These are phyloP conservation scores for Pichia scutulata DNA, from an alignment of 805 yeast species.

Conservation along the genomic window DNA sequence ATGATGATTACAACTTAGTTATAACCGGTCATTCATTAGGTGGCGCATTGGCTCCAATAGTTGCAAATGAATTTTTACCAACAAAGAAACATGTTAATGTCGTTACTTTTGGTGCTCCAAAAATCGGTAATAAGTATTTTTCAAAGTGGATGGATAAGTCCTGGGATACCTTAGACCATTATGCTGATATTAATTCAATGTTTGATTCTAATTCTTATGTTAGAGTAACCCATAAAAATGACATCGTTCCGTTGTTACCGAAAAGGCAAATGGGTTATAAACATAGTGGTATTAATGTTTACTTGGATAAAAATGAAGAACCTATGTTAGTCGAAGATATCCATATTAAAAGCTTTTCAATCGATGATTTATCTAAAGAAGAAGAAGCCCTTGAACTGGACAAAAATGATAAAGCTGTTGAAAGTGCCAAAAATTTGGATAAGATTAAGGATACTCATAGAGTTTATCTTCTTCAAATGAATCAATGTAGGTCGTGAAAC, in stretches of 20 bases:
- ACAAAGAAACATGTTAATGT: constrained; percentile 49
- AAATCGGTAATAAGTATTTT: constrained; percentile 48
- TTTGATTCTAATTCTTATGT: constrained; percentile 32
- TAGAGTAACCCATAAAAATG: constrained; percentile 51
- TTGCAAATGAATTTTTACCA: constrained; percentile 53
- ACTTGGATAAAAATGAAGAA: constrained; percentile 30
- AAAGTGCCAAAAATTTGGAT: neutral
- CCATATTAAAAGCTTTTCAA: neutral
- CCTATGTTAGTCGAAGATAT: constrained; percentile 21
- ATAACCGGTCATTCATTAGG: constrained; percentile 65
- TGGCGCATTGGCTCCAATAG: constrained; percentile 58
- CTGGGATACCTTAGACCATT: constrained; percentile 30
- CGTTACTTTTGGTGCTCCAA: constrained; percentile 57
- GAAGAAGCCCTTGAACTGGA: neutral
- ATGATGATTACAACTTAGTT: constrained; percentile 43
- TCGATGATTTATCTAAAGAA: neutral
- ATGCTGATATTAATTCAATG: constrained; percentile 2
- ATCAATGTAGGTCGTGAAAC: neutral
- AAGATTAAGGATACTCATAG: neutral
- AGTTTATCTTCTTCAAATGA: constrained; percentile 2
- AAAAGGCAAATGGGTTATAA: constrained; percentile 33
- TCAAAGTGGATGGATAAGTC: constrained; percentile 43
- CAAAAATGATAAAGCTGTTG: neutral
- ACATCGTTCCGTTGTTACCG: constrained; percentile 54
- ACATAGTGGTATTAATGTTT: constrained; percentile 47